phyloP scores from a whole-genome alignment of 2,329 filamentous ascomycete genomes.

The Emericellopsis cladophorae region DNA sequence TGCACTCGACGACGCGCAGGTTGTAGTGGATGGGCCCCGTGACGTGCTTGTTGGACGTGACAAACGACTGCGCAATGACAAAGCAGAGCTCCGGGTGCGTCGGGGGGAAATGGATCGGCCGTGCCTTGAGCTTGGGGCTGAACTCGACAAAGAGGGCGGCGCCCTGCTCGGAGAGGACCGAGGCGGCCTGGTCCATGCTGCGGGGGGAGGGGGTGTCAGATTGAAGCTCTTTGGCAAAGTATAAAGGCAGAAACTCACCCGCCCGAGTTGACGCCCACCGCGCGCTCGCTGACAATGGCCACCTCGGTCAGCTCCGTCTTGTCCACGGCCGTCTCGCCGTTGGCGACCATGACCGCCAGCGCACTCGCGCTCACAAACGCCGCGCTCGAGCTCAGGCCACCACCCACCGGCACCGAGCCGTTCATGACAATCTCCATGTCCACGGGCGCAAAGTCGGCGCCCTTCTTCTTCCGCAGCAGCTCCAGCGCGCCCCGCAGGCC shows the following conservation, averaged over 20 bases:
- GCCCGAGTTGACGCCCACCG: constrained; percentile 92
- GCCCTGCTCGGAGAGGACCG: constrained; percentile 79
- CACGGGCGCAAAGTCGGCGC: constrained; percentile 44
- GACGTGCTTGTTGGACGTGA: constrained; percentile 87
- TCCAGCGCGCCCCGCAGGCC: constrained; percentile 73
- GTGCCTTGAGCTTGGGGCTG: constrained; percentile 61
- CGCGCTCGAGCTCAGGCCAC: constrained; percentile 85
- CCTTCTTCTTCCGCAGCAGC: constrained; percentile 56
- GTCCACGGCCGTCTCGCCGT: constrained; percentile 65
- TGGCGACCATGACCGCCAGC: constrained; percentile 75
- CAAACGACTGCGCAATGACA: constrained; percentile 87
- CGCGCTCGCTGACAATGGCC: constrained; percentile 86
- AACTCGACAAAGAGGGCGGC: constrained; percentile 87
- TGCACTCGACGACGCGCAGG: constrained; percentile 89
- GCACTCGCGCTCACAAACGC: constrained; percentile 88
- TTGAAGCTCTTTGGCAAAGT: not conserved
- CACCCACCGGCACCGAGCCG: constrained; percentile 82
- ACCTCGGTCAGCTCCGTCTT: constrained; percentile 89
- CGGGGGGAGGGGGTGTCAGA: not conserved
- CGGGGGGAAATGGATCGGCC: constrained; percentile 69
- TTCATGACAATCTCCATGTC: constrained; percentile 85
- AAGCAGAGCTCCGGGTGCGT: constrained; percentile 78
- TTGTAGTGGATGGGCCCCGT: constrained; percentile 95
- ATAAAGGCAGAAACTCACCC: constrained; percentile 41
- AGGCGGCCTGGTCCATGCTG: constrained; percentile 95